Base-by-base conservation (phyloP, 1,139 yeast genomes). In the Scheffersomyces lignicola region DNA sequence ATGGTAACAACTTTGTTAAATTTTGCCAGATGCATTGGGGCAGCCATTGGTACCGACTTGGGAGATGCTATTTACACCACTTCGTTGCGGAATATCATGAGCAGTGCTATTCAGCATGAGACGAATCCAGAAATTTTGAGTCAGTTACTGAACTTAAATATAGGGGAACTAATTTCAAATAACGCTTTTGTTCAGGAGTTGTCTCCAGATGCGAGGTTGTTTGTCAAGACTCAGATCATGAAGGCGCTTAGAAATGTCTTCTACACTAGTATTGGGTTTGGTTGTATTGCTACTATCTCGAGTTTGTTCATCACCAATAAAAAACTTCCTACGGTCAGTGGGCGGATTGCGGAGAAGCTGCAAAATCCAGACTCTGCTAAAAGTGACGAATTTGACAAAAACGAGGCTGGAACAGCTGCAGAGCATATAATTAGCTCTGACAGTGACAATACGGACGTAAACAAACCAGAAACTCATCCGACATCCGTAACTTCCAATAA, bases 61-160 rank as follows among this genome's bases (percentile, higher is more conserved):
- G 59, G 66, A 13, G 65, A 65, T 39, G 57, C 65, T 1, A 60
- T 58, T 6, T 66, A 64, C 47, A 48, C 58, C n/a, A 34, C 67
- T 0, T 44, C 69, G 1, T 52, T 62, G 29, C 45, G 43, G 11
- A 56, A 56, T 24, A 43, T 39, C 3, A 40, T 49, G 17, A 30
- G 32, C 7, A 26, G 32, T 3, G 56, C 58, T 5, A 36, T 63
- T 4, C 5, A 14, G 18, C 7, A 9, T 9, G 20, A 26, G n/a
- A 42, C 56, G 3, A 40, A 50, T 29, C 37, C 46, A 10, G 26
- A 38, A 1, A 41, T 61, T 9, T 22, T 43, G 18, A 24, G 42
- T 18, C 61, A 60, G 34, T 50, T 65, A 13, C 22, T 40, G 2
- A 29, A 39, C 2, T 35, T 55, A 25, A 43, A 45, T 31, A 28